phyloP scores from a whole-genome alignment of 768 basidiomycete species.

The Neoboletus brunneissimus region DNA sequence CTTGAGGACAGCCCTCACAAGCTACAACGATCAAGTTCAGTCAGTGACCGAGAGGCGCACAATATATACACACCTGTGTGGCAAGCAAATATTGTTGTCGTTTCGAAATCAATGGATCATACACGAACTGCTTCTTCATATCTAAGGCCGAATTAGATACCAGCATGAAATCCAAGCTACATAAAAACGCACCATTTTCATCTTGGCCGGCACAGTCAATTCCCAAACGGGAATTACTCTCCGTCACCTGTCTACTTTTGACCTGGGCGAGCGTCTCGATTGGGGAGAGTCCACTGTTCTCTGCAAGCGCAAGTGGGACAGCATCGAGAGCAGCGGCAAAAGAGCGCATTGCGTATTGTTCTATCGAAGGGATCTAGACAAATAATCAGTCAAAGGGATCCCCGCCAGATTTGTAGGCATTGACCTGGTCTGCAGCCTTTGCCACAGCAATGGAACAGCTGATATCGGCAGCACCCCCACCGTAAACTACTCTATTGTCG shows the following conservation, averaged over 20 bases:
- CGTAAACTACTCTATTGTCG: slow-evolving; percentile 96
- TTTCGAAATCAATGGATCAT: slow-evolving; percentile 96
- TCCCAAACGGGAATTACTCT: slow-evolving; percentile 81
- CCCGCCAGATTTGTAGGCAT: slow-evolving; percentile 10
- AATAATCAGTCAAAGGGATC: background rate
- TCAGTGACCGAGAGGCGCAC: background rate
- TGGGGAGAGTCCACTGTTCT: slow-evolving; percentile 94
- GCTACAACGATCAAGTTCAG: slow-evolving; percentile 37
- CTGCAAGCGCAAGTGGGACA: slow-evolving; percentile 93
- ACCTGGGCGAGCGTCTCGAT: slow-evolving; percentile 97
- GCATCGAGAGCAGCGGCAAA: slow-evolving; percentile 94
- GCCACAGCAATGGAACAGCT: slow-evolving; percentile 90
- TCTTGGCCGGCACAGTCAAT: slow-evolving; percentile 89
- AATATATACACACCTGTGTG: slow-evolving; percentile 66
- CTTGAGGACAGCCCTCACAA: slow-evolving; percentile 84
- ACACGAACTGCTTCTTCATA: slow-evolving; percentile 97
- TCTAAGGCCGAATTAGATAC: slow-evolving; percentile 46
- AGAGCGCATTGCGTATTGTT: slow-evolving; percentile 99
- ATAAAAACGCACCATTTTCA: slow-evolving; percentile 68
- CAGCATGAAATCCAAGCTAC: background rate
- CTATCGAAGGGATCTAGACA: slow-evolving; percentile 85
- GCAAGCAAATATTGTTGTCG: slow-evolving; percentile 95
- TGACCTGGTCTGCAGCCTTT: slow-evolving; percentile 90
- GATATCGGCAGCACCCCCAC: slow-evolving; percentile 97
- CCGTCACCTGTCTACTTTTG: slow-evolving; percentile 86